Base-by-base conservation (phyloP, 805 yeast species). In the Debaryomyces tyrocola region DNA sequence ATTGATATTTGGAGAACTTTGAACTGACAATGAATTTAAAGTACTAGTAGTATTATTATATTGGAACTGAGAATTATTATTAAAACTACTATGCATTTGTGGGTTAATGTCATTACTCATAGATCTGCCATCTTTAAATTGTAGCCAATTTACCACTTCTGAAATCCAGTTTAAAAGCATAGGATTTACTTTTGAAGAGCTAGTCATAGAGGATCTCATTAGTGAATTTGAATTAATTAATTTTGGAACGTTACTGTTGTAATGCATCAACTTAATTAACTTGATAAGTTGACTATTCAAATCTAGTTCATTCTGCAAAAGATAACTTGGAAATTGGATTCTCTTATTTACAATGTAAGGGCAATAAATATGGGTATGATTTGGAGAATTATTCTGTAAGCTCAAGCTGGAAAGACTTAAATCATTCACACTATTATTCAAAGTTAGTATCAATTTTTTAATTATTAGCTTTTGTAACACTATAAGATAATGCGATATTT, bases 111-210 rank as follows among this genome's bases (percentile, higher is more conserved):
- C 15, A 31, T 21, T 28, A 18, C 10, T 39, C 14, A n/a, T 36
- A 14, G 33, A 40, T 41, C 59, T 59, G 4, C 74, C 81, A 49
- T 80, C 84, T 54, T 79, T 80, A 53, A 75, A 70, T 53, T 79
- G 82, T 15, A 79, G 58, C 85, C 85, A 80, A 31, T 78, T 69
- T 15, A 78, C 63, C 2, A 79, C 69, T 43, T 77, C 79, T 27
- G 75, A 64, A 0, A 78, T 76, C 85, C 85, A 80, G 46, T 74
- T 74, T 15, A 75, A 55, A 35, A 79, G 53, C 38, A 70, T 64
- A 21, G 72, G 63, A 50, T 70, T 67, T 28, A 67, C 59, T 38
- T 49, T 48, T 4, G 56, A 40, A 14, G 44, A 17, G 6, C 48
- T 42, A 8, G 44, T 37, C n/a, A 42, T 28, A 6, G 60, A 46